A percentile compares a stretch with the other conserved stretches of the same genome.
phyloP scores from a whole-genome alignment of 225 moss, liverwort and hornwort species.

The Straminergon stramineum region DNA sequence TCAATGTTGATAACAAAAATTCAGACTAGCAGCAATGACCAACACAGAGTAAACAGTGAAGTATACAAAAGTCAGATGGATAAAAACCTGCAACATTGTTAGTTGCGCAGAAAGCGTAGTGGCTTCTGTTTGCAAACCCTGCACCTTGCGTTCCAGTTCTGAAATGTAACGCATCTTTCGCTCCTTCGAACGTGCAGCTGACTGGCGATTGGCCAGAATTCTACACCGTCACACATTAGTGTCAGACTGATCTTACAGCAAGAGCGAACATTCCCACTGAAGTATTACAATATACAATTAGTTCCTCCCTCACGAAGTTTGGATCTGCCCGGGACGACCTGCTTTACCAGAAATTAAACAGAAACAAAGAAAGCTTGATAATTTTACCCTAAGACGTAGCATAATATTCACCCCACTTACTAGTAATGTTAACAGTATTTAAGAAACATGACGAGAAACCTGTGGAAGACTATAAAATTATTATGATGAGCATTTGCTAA shows the following conservation, averaged over 20 bases:
- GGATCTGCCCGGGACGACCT: background rate
- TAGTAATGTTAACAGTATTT: background rate
- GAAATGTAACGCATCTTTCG: constrained; percentile 87
- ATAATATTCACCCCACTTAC: background rate
- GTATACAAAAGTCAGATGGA: background rate
- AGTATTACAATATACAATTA: background rate
- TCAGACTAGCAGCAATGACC: background rate
- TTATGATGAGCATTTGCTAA: background rate
- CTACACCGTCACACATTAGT: constrained; percentile 6
- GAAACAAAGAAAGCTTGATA: background rate
- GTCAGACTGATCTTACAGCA: background rate
- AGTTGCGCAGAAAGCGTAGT: constrained; percentile 70
- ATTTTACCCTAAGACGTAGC: background rate
- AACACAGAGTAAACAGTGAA: background rate
- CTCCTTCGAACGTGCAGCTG: constrained; percentile 82
- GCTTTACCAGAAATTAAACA: background rate
- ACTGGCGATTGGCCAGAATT: constrained; percentile 76
- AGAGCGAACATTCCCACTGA: background rate
- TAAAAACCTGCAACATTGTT: constrained; percentile 67
- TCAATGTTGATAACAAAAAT: too few relatives aligned
- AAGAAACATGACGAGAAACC: background rate
- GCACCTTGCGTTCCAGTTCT: constrained; percentile 80
- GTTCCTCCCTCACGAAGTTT: background rate
- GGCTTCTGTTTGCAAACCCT: constrained; percentile 73
- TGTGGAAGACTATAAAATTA: too few relatives aligned